Conservation (phyloP, 148 eudicot genomes). For the Limonium bicolor region DNA sequence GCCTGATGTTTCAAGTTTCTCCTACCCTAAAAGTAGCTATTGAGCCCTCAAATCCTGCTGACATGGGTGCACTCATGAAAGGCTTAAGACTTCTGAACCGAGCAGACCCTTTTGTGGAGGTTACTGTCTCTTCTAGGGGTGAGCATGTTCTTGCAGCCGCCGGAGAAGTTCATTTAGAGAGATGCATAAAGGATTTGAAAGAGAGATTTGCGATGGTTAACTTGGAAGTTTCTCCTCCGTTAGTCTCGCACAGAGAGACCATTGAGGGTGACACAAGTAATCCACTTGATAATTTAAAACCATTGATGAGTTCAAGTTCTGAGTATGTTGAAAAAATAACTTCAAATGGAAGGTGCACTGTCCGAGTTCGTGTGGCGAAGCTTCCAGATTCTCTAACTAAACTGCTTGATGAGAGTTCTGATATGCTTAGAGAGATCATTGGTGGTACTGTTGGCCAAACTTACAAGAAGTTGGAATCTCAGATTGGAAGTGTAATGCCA, state of each 20-base stretch:
- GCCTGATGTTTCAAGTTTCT: conserved; percentile 85
- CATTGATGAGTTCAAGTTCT: conserved; percentile 24
- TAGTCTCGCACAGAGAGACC: conserved; percentile 80
- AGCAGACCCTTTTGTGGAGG: conserved; percentile 96
- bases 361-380: conserved; percentile 67
- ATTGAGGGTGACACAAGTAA: conserved; percentile 60
- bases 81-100: conserved; percentile 76
- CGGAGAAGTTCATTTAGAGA: conserved; percentile 93
- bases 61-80: conserved; percentile 85
- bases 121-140: conserved; percentile 76
- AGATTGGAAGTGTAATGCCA: conserved; percentile 30
- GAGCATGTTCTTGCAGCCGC: conserved; percentile 96
- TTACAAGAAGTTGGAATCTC: conserved; percentile 43
- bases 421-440: conserved; percentile 47
- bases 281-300: conserved; percentile 52
- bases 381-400: conserved; percentile 68
- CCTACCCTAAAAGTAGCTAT: conserved; percentile 92
- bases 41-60: conserved; percentile 90
- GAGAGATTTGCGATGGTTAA: conserved; percentile 85
- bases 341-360: conserved; percentile 83
- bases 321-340: conserved; percentile 66
- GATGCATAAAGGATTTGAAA: conserved; percentile 82
- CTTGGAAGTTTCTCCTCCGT: conserved; percentile 83
- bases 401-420: conserved; percentile 74
- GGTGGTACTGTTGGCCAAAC: conserved; percentile 57